Evolutionary conservation across 2,329 filamentous ascomycete genomes (phyloP).

Genomic region (Phaeosphaeria sp.): DNA sequence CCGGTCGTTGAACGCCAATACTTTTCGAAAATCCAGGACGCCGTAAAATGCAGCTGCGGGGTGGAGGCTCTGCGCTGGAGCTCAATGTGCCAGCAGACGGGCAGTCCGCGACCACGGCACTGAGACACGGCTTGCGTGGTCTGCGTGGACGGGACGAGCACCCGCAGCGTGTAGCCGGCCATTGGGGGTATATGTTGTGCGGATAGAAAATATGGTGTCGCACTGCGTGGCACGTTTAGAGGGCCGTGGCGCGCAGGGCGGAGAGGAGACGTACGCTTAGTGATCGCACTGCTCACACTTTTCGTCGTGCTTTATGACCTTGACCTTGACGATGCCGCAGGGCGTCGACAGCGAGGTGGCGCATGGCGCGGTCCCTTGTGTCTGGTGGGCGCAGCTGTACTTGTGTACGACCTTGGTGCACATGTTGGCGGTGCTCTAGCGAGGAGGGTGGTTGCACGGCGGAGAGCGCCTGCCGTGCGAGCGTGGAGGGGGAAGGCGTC

Average conservation of each 20-base stretch:
- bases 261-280: conserved; percentile 26
- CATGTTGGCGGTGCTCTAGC: conserved; percentile 43
- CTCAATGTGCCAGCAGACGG: conserved; percentile 26
- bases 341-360: conserved; percentile 53
- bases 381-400: conserved; percentile 56
- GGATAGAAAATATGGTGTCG: conserved; percentile 39
- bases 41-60: conserved; percentile 50
- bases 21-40: conserved; percentile 46
- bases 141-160: conserved; percentile 33
- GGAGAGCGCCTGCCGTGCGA: conserved; percentile 30
- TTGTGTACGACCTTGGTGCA: conserved; percentile 57
- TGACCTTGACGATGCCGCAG: conserved; percentile 52
- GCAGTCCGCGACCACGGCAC: conserved; percentile 28
- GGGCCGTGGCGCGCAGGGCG: conserved; percentile 12
- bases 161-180: conserved; percentile 37
- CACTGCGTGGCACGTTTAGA: conserved; percentile 38
- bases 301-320: conserved; percentile 56
- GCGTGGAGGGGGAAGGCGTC: conserved; percentile 17
- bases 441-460: conserved; percentile 26
- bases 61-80: conserved; percentile 23
- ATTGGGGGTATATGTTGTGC: conserved; percentile 36
- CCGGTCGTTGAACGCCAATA: conserved; percentile 45
- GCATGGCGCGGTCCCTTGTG: conserved; percentile 53
- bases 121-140: conserved; percentile 33
- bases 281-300: conserved; percentile 56